Evolutionary conservation across 2,329 filamentous ascomycete genomes (phyloP).

Genomic region (Fusarium nurragi): DNA sequence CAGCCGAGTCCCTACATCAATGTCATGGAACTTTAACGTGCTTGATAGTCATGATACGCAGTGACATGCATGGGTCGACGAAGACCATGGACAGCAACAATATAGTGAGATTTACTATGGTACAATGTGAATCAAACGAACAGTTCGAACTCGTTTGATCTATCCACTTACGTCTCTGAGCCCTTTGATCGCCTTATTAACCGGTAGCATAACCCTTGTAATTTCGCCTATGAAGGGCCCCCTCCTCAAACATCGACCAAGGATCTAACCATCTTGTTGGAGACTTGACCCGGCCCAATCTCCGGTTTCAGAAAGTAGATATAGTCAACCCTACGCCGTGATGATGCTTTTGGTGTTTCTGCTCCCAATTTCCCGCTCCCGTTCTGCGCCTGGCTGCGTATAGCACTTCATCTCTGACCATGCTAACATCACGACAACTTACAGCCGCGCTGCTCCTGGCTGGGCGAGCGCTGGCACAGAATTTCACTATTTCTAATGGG

Average conservation of each 20-base stretch:
- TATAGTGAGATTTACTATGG: too few relatives aligned
- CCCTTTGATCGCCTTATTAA: conserved; percentile 1
- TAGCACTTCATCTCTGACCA: not conserved
- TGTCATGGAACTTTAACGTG: too few relatives aligned
- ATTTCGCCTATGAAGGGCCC: conserved; percentile 31
- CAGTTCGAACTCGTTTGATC: not conserved
- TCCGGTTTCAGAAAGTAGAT: conserved; percentile 33
- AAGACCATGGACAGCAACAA: not conserved
- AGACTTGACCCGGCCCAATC: conserved; percentile 10
- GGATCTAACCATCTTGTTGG: conserved; percentile 11
- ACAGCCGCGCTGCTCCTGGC: conserved; percentile 38
- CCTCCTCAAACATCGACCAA: conserved; percentile 21
- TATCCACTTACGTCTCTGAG: not conserved
- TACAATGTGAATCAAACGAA: not conserved
- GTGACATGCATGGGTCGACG: not conserved
- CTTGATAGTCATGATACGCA: too few relatives aligned
- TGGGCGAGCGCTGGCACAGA: conserved; percentile 45
- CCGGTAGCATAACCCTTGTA: conserved; percentile 30
- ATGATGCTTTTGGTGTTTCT: conserved; percentile 1
- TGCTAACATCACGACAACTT: conserved; percentile 21
- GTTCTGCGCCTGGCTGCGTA: not conserved
- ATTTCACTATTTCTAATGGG: conserved; percentile 69
- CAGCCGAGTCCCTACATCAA: not conserved
- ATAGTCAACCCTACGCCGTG: conserved; percentile 4
- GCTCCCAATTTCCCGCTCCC: not conserved